Evolutionary conservation across 108 stramenopile species (phyloP), one percentile per base, ranked within the genome.

Genomic region (Cyclotella choctawhatcheeana): DNA sequence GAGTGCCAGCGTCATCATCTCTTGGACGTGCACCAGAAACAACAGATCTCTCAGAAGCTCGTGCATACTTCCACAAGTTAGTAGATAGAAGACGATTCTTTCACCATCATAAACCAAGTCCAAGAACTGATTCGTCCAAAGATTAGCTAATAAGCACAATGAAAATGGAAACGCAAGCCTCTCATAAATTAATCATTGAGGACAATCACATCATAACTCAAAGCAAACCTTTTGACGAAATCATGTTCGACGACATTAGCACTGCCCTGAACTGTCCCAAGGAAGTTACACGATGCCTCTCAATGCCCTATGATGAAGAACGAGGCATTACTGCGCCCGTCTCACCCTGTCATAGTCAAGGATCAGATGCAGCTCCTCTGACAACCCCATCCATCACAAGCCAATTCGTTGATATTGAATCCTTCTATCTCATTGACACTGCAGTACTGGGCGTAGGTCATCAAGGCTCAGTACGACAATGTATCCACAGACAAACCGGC

Each of bases 381-480:
- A n/a, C 37, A 2, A 7, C 21, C 8, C 44, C 44, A 5, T 17
- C 73, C 0, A 32, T 74, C 56, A 66, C 73, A 6, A 32, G 43
- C 59, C 43, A 55, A 44, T 68, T 62, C 47, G 8, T 2, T 25
- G 61, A 81, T 56, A 67, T 81, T 47, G 75, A 81, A 44, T 31
- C 64, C 35, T 30, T 64, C 31, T 81, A 81, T 48, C 75, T 53
- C 45, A 58, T 81, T 51, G 74, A 81, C 45, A 69, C 80, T 31
- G 43, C 48, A 4, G 74, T 76, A 20, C 59, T 81, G 0, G 80
- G 80, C 6, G 34, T 40, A 2, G 80, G 80, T 20, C 71, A 76
- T 33, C 70, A 81, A 32, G 75, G 75, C 29, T 71, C 75, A 14
- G 73, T 81, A 20, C 74, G 80, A 35, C 43, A 52, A 21, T 76